phyloP scores from a whole-genome alignment of 1,139 yeast species.

The Arxiozyma telluris region DNA sequence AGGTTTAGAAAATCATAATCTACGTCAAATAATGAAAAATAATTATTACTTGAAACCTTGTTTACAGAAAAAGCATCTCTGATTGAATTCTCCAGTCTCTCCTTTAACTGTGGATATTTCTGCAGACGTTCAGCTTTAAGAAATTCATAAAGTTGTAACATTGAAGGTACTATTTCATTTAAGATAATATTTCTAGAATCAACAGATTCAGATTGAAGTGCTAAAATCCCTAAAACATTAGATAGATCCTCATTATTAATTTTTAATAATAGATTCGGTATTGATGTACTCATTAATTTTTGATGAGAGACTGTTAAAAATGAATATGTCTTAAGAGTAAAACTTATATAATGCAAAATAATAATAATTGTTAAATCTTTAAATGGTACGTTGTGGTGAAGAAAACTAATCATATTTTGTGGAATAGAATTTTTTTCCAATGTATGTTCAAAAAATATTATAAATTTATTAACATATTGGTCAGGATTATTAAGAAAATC shows the following conservation, averaged over 20 bases:
- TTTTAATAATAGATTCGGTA: slow-evolving; percentile 10
- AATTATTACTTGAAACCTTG: slow-evolving; percentile 2
- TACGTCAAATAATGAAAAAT: slow-evolving; percentile 10
- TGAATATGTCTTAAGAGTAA: slow-evolving; percentile 1
- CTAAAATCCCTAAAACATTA: slow-evolving; percentile 10
- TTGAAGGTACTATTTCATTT: slow-evolving; percentile 12
- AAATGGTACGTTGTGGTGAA: slow-evolving; percentile 5
- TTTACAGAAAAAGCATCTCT: slow-evolving; percentile 8
- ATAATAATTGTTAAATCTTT: slow-evolving; percentile 5
- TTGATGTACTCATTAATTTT: slow-evolving; percentile 10
- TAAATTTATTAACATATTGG: slow-evolving; percentile 1
- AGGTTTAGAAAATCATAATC: slow-evolving; percentile 11
- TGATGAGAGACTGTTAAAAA: slow-evolving; percentile 2
- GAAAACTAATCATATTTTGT: slow-evolving; percentile 10
- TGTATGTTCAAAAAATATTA: slow-evolving; percentile 4
- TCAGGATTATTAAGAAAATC: slow-evolving; percentile 4
- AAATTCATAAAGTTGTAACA: slow-evolving; percentile 11
- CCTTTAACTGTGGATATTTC: slow-evolving; percentile 12
- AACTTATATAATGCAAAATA: slow-evolving; percentile 11
- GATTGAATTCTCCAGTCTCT: slow-evolving; percentile 9
- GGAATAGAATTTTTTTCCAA: slow-evolving; percentile 9
- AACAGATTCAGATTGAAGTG: slow-evolving; percentile 10
- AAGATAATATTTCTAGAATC: slow-evolving; percentile 11
- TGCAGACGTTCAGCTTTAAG: slow-evolving; percentile 8
- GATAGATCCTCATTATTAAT: slow-evolving; percentile 13